Evolutionary conservation across 345 rosid genomes (phyloP).

Genomic region (Eucalyptus polybractea): DNA sequence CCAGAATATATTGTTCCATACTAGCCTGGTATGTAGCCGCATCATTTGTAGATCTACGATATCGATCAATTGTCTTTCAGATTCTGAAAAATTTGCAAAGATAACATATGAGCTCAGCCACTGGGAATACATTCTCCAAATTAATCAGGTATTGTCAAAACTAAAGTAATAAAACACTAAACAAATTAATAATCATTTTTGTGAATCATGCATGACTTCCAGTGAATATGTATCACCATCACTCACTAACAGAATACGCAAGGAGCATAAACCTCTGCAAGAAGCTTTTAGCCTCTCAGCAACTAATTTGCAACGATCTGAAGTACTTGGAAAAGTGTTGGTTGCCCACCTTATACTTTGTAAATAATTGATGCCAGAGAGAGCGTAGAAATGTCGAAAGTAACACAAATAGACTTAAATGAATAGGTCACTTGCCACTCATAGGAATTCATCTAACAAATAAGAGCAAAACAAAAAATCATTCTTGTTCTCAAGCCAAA

Average conservation of each 20-base stretch:
- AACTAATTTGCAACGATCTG: background rate
- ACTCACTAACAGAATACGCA: background rate
- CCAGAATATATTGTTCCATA: conserved; percentile 2
- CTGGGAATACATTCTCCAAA: background rate
- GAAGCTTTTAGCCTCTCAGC: background rate
- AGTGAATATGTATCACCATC: background rate
- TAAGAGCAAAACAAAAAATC: no score
- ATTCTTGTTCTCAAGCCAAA: no score
- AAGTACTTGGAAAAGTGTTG: background rate
- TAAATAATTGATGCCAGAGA: no score
- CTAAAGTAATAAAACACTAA: no score
- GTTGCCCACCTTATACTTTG: background rate
- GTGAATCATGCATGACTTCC: background rate
- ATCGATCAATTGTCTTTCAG: conserved; percentile 28
- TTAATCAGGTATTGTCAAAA: background rate
- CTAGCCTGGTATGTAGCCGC: background rate
- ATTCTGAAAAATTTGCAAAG: conserved; percentile 10
- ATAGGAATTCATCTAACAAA: no score
- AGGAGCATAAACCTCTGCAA: background rate
- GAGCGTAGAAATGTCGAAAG: no score
- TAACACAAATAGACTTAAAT: no score
- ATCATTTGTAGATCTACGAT: conserved; percentile 8
- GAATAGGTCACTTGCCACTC: no score
- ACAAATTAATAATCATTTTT: background rate
- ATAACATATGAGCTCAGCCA: background rate